A percentile compares a stretch with the other conserved stretches of the same genome.
These are phyloP conservation scores for Dipteronia sinensis DNA, from an alignment of 345 rosid species.

Conservation along the genomic window DNA sequence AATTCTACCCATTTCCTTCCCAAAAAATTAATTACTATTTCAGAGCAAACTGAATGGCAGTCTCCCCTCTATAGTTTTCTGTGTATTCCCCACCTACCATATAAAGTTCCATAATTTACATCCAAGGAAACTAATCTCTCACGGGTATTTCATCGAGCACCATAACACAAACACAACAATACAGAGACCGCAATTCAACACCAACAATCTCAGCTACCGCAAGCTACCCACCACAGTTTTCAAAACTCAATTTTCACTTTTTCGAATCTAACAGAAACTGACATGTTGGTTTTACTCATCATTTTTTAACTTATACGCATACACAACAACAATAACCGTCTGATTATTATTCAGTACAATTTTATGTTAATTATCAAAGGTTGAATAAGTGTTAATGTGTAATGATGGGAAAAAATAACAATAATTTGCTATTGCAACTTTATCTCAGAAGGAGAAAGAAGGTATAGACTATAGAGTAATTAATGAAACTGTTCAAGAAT, in stretches of 20 bases:
- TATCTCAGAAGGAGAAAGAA: too few relatives aligned
- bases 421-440: too few relatives aligned
- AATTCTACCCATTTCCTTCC: neutral
- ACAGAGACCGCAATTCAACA: neutral
- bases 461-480: too few relatives aligned
- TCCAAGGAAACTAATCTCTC: neutral
- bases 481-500: too few relatives aligned
- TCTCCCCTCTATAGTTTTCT: neutral
- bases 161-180: neutral
- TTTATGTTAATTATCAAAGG: too few relatives aligned
- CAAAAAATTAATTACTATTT: neutral
- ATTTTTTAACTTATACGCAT: neutral
- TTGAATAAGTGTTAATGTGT: too few relatives aligned
- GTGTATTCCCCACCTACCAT: neutral
- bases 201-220: neutral
- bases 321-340: neutral
- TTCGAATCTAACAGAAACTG: neutral
- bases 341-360: too few relatives aligned
- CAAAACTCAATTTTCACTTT: neutral
- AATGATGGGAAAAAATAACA: too few relatives aligned
- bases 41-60: neutral
- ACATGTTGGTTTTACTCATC: neutral
- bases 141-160: constrained; percentile 22
- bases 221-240: neutral
- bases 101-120: neutral